Base-by-base conservation (phyloP, 2,329 filamentous ascomycete species). In the Trichophyton simii region DNA sequence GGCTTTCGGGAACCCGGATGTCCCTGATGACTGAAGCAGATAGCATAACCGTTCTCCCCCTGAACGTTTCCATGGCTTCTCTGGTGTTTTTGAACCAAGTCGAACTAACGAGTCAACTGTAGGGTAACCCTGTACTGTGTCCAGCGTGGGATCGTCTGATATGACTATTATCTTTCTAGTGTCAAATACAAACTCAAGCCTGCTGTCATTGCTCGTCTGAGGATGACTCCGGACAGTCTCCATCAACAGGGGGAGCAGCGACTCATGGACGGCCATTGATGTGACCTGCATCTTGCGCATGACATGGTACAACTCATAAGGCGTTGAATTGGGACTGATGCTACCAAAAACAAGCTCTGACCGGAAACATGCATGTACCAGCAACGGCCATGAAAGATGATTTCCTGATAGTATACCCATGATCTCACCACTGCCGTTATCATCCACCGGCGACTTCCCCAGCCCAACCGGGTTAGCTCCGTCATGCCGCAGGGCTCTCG, bases 251-350 rank as follows among this genome's bases (percentile, higher is more conserved):
- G 62, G 62, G 18, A 63, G 60, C 22, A 63, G 58, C 13, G 62
- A 63, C 41, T 63, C 62, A 20, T 63, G 62, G 6, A 63, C 62
- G 36, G 55, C 60, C n/a, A 58, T 44, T 11, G 62, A 62, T 18
- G 60, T 63, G 11, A 54, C 46, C 46, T 63, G 62, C 62, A 63
- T 63, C 48, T 63, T 63, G 52, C 62, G 60, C 62, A 63, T 63
- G 41, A 63, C 59, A 41, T 63, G 60, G 44, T 60, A 63, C 6
- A 63, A 60, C 52, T 63, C 62, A 38, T 58, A 63, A 8, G 62
- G 58, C 4, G 62, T 63, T 8, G 60, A 63, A 18, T 42, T 58
- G 7, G 62, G 62, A 38, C 62, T 63, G 50, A 63, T 63, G 36
- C 60, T 50, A 11, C 62, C 60, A 55, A 63, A 63, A 5, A 63